Evolutionary conservation across 768 basidiomycete species (phyloP).

Genomic region (Xerocomus brunneocitrinus): DNA sequence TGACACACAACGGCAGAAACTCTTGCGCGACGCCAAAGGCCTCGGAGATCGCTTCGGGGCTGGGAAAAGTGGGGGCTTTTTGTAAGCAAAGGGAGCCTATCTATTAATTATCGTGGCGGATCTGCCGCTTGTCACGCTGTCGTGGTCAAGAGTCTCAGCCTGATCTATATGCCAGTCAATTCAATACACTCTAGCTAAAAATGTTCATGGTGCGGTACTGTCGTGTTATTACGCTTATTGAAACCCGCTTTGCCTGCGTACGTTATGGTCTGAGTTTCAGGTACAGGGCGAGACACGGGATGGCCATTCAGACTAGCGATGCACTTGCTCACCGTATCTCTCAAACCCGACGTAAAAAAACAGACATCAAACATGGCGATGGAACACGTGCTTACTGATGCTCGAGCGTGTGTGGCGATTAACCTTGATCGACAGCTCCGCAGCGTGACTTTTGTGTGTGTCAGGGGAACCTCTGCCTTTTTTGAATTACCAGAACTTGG

Average conservation of each 20-base stretch:
- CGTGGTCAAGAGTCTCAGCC: neutral
- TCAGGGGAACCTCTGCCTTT: neutral
- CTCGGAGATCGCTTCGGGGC: conserved; percentile 81
- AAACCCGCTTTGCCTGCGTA: neutral
- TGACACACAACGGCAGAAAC: conserved; percentile 70
- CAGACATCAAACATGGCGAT: conserved; percentile 5
- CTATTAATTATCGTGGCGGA: neutral
- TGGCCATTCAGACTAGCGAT: neutral
- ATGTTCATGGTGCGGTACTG: neutral
- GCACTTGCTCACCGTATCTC: neutral
- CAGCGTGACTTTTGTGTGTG: neutral
- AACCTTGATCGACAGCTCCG: neutral
- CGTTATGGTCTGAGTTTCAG: conserved; percentile 15
- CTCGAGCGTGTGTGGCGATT: neutral
- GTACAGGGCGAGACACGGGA: neutral
- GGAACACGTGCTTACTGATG: conserved; percentile 4
- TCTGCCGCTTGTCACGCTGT: conserved; percentile 3
- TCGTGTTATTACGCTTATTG: neutral
- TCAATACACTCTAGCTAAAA: neutral
- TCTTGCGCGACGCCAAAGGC: conserved; percentile 77
- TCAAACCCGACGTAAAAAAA: neutral
- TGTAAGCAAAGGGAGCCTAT: conserved; percentile 25
- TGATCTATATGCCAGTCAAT: neutral
- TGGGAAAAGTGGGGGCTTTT: conserved; percentile 64
- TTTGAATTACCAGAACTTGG: neutral